Base-by-base conservation (phyloP, 768 basidiomycete species). In the Boletus insuetus region DNA sequence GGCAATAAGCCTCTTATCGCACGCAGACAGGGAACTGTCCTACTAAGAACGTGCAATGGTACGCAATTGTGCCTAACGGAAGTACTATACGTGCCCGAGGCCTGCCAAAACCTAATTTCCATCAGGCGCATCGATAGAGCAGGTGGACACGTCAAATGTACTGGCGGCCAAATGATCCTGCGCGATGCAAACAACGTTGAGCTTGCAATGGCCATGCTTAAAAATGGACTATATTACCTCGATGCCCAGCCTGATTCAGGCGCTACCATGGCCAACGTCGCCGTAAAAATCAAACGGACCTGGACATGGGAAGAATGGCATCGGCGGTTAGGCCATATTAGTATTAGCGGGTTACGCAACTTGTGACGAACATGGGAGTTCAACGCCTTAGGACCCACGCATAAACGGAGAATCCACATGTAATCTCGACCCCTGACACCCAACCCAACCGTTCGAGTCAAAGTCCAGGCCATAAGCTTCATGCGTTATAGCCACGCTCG, bases 281-380 rank as follows among this genome's bases (percentile, higher is more conserved):
- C 45, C 2, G 19, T 34, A 7, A 34, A 32, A 20, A 14, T 46
- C 0, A 32, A 46, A 16, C 19, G 7, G 3, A 8, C 45, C 16
- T 50, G 35, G 22, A 46, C 46, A 20, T 46, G 49, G 49, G 20
- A 42, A 8, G 49, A 51, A 35, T 51, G 49, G 49, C 41, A 51
- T 26, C 6, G 19, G 0, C 16, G 4, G 0, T 26, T 48, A 17
- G 46, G 35, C 0, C 35, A 48, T 26, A 38, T 48, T 3, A 11
- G 16, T 2, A 26, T 48, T 4, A 37, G 16, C 19, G 35, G 46
- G 3, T 16, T 48, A 6, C 6, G 6, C 6, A 32, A 32, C 32
- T 32, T 32, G n/a, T n/a, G n/a, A 29, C 26, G 26, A 29, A 29
- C 26, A 29, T 29, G 26, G 26, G 26, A 29, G 8, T 29, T 29